Evolutionary conservation across 129 eudicot species (phyloP), one percentile per base, ranked within the genome.

Genomic region (Oenanthe sinensis): DNA sequence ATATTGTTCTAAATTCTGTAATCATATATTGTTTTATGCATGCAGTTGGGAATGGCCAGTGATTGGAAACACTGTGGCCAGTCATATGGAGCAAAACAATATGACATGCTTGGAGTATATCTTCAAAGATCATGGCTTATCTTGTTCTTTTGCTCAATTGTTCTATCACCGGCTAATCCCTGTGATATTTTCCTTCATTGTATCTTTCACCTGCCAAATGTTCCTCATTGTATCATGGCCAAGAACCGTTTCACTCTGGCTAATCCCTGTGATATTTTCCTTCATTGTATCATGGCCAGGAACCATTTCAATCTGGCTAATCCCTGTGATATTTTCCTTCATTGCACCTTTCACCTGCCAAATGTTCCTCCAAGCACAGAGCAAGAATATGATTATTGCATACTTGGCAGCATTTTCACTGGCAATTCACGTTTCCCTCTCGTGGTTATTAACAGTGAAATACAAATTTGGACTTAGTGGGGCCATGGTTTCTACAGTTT

Each of bases 321-420:
- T 89, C 40, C 88, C 90, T 3, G 75, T 79, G 22, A 14, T 81
- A 17, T 87, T 75, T 82, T 58, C 83, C 44, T 87, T 71, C 37
- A 70, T 79, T n/a, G 24, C 76, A 5, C 72, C 83, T 43, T 81
- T 79, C 42, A 75, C 87, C 12, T 77, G 84, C 73, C 88, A 86
- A 81, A 87, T 81, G 88, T 89, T 81, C 81, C 84, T 87, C 26
- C 93, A 89, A 77, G 82, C 90, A 73, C 93, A 89, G 78, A 85
- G 84, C 83, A 89, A 87, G 87, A 89, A 85, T 85, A 81, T 81
- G 83, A 70, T 89, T 24, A 79, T 87, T 65, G 78, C 89, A 37
- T 87, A 79, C 44, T 71, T 86, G 81, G 82, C 92, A n/a, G 83
- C 83, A 2, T 62, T 76, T 60, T 70, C 88, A 0, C 63, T 89